Evolutionary conservation across 2,329 filamentous ascomycete genomes (phyloP).

Genomic region (Aspergillus neoniger): DNA sequence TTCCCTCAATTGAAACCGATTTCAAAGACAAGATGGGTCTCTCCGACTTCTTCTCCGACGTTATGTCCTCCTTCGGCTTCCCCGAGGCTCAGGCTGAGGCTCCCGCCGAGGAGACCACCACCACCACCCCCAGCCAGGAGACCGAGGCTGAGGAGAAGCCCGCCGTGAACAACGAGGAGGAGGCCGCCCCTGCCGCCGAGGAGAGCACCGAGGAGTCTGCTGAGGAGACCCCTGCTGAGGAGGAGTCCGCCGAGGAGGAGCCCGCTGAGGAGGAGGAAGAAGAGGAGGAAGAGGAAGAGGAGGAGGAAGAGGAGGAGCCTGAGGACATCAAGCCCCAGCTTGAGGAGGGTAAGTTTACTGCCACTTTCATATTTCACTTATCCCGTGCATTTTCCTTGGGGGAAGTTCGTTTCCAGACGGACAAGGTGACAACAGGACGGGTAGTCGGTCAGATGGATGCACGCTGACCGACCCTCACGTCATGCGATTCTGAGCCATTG

Average conservation of each 20-base stretch:
- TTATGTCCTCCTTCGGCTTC: constrained; percentile 66
- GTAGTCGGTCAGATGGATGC: neutral
- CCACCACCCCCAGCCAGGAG: constrained; percentile 45
- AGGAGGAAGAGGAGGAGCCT: constrained; percentile 79
- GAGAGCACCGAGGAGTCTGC: constrained; percentile 51
- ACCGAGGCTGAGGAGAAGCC: constrained; percentile 39
- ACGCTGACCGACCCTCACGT: neutral
- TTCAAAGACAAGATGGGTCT: constrained; percentile 57
- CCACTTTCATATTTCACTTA: no score
- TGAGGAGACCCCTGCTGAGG: constrained; percentile 48
- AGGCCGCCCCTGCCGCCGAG: constrained; percentile 53
- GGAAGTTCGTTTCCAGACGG: no score
- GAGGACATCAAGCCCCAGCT: constrained; percentile 85
- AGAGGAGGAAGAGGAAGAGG: constrained; percentile 74
- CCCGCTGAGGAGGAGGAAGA: constrained; percentile 64
- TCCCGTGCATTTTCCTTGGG: no score
- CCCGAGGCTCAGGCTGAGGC: constrained; percentile 63
- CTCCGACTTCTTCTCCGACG: constrained; percentile 65
- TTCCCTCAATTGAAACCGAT: constrained; percentile 33
- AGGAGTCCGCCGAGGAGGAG: constrained; percentile 52
- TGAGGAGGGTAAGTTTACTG: constrained; percentile 76
- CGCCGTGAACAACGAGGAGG: constrained; percentile 43
- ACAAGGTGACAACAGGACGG: no score
- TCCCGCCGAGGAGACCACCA: constrained; percentile 45
- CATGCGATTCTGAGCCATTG: neutral